Evolutionary conservation across 345 rosid genomes (phyloP), one percentile per base, ranked within the genome.

Genomic region (Dovyalis caffra): DNA sequence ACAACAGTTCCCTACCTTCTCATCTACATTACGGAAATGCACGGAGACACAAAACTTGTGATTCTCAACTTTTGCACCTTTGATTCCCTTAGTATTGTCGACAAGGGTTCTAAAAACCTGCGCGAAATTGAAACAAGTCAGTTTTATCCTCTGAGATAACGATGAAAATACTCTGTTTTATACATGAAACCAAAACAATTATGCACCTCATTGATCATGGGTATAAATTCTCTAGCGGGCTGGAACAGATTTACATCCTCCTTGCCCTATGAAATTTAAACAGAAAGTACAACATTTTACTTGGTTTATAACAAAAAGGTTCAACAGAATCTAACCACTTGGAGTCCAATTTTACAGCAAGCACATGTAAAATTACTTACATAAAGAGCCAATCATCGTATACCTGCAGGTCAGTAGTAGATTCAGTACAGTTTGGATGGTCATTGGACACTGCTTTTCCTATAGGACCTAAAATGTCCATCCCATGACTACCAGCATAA

Each of bases 401-500:
- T 74, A 95, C 99, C 89, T 83, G 83, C 71, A 86, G 87, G 91
- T 88, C 85, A 83, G 95, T 87, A 37, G 92, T 87, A 43, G 92
- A 87, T 85, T 88, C 77, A 71, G 78, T 83, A 83, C 85, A 78
- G 49, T 79, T 79, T n/a, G 82, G 81, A 67, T 85, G 87, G 81
- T 74, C 86, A 82, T 68, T 73, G 21, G 91, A 85, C 72, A 79
- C 80, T 23, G 78, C 69, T 6, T 71, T 79, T 73, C 58, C 72
- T 31, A 77, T 72, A 60, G 99, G 95, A 26, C 91, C 89, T 89
- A 88, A 86, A 15, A 95, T 93, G 88, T 95, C 99, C 99, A 95
- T 95, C 53, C 98, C 99, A 79, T 95, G 99, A 78, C 99, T 91
- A 79, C 99, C 99, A n/a, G 98, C 99, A 82, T 95, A 95, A 73